Evolutionary conservation across 2,329 filamentous ascomycete genomes (phyloP).

Genomic region (Beauveria sp.): DNA sequence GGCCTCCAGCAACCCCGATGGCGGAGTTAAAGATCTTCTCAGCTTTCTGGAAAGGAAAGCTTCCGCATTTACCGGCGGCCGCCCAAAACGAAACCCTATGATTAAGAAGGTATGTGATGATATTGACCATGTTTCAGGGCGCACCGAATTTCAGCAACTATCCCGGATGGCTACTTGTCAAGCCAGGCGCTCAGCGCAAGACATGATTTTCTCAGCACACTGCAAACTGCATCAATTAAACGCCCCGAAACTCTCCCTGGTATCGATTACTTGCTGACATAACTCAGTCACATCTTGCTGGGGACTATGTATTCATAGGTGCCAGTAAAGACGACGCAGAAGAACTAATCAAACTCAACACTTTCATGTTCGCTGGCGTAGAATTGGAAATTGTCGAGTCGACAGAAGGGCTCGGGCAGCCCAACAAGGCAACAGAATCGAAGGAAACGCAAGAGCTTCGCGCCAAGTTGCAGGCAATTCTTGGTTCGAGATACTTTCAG

Average conservation of each 20-base stretch:
- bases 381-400: conserved; percentile 48
- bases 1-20: conserved; percentile 57
- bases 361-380: conserved; percentile 59
- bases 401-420: conserved; percentile 29
- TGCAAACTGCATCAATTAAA: conserved; percentile 7
- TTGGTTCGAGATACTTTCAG: conserved; percentile 66
- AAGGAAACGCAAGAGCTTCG: conserved; percentile 53
- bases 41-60: conserved; percentile 67
- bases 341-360: conserved; percentile 60
- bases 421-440: conserved; percentile 37
- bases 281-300: conserved; percentile 60
- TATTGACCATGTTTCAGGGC: conserved; percentile 26
- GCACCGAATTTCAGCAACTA: conserved; percentile 39
- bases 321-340: conserved; percentile 57
- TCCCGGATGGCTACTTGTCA: conserved; percentile 2
- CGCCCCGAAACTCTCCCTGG: background rate
- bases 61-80: conserved; percentile 40
- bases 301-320: conserved; percentile 61
- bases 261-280: conserved; percentile 55
- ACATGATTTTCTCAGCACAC: conserved; percentile 39
- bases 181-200: conserved; percentile 29
- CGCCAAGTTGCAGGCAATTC: conserved; percentile 60
- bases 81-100: conserved; percentile 44
- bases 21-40: conserved; percentile 57
- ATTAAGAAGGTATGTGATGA: conserved; percentile 69